These are phyloP conservation scores for Herpetomonas samuelpessoai DNA, from an alignment of 208 protist genomes.

Conservation along the genomic window DNA sequence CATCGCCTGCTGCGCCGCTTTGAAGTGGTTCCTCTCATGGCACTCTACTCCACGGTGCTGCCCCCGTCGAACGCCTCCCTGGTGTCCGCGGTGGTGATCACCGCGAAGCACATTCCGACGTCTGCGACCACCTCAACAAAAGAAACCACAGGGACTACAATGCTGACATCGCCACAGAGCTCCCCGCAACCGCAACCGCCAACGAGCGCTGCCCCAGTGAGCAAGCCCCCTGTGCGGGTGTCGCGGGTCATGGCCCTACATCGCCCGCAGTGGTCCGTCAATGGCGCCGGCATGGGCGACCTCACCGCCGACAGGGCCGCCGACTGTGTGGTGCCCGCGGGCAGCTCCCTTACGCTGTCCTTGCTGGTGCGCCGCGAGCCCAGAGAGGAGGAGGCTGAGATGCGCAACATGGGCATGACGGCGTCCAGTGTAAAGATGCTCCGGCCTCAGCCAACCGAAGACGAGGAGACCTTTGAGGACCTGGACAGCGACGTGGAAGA, in stretches of 20 bases:
- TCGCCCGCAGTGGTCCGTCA: conserved; percentile 47
- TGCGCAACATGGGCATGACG: conserved; percentile 3
- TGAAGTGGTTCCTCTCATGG: conserved; percentile 57
- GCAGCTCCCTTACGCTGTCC: conserved; percentile 49
- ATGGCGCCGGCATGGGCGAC: conserved; percentile 21
- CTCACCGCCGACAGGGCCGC: conserved; percentile 31
- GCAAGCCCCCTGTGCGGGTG: conserved; percentile 36
- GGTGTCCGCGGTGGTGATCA: conserved; percentile 44
- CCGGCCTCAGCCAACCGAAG: not conserved
- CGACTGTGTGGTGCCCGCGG: conserved; percentile 39
- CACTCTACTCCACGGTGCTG: conserved; percentile 62
- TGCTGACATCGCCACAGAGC: not conserved
- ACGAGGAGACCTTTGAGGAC: not conserved
- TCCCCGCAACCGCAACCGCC: not conserved
- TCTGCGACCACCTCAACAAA: not conserved
- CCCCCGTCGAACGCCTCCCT: conserved; percentile 48
- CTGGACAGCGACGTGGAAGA: not conserved
- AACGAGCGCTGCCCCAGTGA: not conserved
- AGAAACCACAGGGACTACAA: too few species aligned
- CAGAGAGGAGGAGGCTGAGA: conserved; percentile 13
- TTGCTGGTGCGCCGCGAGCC: conserved; percentile 37
- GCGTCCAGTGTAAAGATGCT: not conserved
- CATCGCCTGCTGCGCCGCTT: conserved; percentile 73
- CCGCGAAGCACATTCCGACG: conserved; percentile 43
- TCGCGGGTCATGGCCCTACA: conserved; percentile 54